Evolutionary conservation across 345 rosid species (phyloP), one percentile per base, ranked within the genome.

Genomic region (Brassica juncea): DNA sequence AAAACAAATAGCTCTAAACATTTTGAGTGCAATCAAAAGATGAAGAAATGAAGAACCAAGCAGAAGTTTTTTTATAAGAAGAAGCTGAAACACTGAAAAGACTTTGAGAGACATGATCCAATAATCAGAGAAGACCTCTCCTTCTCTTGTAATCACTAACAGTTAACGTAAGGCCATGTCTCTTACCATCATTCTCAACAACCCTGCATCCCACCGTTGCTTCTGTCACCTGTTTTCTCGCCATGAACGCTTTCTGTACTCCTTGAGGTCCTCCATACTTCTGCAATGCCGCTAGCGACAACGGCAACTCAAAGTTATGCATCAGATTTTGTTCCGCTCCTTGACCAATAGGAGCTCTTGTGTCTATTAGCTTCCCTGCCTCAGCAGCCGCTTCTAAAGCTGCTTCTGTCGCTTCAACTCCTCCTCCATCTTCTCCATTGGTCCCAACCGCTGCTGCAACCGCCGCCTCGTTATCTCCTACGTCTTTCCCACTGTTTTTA

Each of bases 121-220:
- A 15, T 14, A 58, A 66, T 91, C 87, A 96, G 58, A 96, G 91
- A 76, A 96, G 98, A 63, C 99, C 98, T 83, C 97, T 92, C 76
- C 99, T 87, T 81, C 98, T 93, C 88, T 96, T 93, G 93, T 96
- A 96, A 77, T 93, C 99, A 63, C 99, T 84, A 55, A 96, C 97
- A 10, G 97, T 96, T 82, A 96, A 83, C 57, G 99, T 93, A 76
- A 92, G 85, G 34, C 87, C 89, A 74, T 90, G 97, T 67, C 99
- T 86, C 86, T 89, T 87, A 31, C 93, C 97, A 75, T 93, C 98
- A 73, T 93, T 89, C 84, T 96, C 97, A 0, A 85, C 86, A 54
- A 96, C 94, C 31, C 80, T 85, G 74, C 88, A 85, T 81, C 99
- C 97, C 2, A 93, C 85, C 0, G 95, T 92, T 57, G 97, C 97